These are phyloP conservation scores for Rhizopus microsporus DNA, from an alignment of 371 early-diverging fungal species.

Conservation along the genomic window DNA sequence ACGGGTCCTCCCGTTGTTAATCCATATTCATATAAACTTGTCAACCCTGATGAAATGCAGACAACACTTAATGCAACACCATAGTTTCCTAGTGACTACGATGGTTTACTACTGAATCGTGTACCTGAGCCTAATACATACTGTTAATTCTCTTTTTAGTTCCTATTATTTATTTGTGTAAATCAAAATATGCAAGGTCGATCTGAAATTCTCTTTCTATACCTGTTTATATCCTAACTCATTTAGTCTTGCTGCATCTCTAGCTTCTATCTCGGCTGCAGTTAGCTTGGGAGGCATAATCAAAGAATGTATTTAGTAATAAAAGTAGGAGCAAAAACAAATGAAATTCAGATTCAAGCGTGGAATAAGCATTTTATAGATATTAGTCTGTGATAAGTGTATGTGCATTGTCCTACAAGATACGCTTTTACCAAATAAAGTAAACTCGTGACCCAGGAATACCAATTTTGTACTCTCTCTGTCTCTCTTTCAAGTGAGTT, in stretches of 20 bases:
- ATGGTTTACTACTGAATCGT: neutral
- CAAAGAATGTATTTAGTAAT: neutral
- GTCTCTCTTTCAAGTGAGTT: too few species aligned
- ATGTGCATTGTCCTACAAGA: too few species aligned
- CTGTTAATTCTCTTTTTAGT: slow-evolving; percentile 39
- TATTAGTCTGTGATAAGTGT: too few species aligned
- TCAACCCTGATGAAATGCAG: slow-evolving; percentile 43
- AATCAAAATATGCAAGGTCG: neutral
- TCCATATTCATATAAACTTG: slow-evolving; percentile 39
- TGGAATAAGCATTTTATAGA: too few species aligned
- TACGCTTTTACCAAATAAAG: too few species aligned
- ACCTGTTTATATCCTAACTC: slow-evolving; percentile 44
- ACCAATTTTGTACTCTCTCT: too few species aligned
- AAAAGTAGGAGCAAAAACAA: neutral
- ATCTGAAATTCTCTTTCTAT: neutral
- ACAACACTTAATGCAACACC: slow-evolving; percentile 41
- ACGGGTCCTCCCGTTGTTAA: slow-evolving; percentile 44
- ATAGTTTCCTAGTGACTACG: slow-evolving; percentile 40
- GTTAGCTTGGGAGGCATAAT: slow-evolving; percentile 28
- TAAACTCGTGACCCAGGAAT: too few species aligned
- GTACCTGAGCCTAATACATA: slow-evolving; percentile 5
- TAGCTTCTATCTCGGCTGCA: slow-evolving; percentile 37
- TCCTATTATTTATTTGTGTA: slow-evolving; percentile 20
- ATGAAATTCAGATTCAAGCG: neutral
- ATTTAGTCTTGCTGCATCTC: slow-evolving; percentile 39